phyloP scores from a whole-genome alignment of 164 flowering plant species.

The Tetrastigma voinierianum region DNA sequence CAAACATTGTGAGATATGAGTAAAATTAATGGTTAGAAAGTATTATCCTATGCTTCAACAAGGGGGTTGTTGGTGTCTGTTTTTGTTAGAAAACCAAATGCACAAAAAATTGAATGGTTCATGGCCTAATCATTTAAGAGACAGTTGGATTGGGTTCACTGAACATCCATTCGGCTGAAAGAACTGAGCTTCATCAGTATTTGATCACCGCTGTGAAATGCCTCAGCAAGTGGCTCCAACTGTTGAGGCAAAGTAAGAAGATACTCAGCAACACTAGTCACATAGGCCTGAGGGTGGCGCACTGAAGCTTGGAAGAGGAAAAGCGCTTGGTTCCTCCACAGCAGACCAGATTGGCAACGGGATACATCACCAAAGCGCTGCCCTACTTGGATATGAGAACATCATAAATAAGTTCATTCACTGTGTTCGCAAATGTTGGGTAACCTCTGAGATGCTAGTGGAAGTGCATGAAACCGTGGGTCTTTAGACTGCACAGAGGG shows the following conservation, averaged over 20 bases:
- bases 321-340: constrained; percentile 70
- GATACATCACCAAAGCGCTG: constrained; percentile 85
- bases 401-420: constrained; percentile 97
- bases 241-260: constrained; percentile 98
- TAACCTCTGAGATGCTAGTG: constrained; percentile 89
- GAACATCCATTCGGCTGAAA: constrained; percentile 99
- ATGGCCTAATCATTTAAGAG: background rate
- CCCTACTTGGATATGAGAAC: constrained; percentile 93
- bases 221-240: constrained; percentile 97
- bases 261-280: constrained; percentile 93
- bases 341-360: constrained; percentile 91
- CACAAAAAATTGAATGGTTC: background rate
- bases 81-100: no score
- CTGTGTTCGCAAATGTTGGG: constrained; percentile 84
- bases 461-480: constrained; percentile 98
- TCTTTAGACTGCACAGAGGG: constrained; percentile 82
- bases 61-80: no score
- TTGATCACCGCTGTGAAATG: constrained; percentile 63
- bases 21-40: background rate
- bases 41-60: no score
- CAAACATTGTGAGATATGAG: background rate
- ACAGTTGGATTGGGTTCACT: constrained; percentile 59
- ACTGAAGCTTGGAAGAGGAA: constrained; percentile 85
- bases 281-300: constrained; percentile 89
- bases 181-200: constrained; percentile 88